Evolutionary conservation across 345 rosid genomes (phyloP), one percentile per base, ranked within the genome.

Genomic region (Eutrema japonicum): DNA sequence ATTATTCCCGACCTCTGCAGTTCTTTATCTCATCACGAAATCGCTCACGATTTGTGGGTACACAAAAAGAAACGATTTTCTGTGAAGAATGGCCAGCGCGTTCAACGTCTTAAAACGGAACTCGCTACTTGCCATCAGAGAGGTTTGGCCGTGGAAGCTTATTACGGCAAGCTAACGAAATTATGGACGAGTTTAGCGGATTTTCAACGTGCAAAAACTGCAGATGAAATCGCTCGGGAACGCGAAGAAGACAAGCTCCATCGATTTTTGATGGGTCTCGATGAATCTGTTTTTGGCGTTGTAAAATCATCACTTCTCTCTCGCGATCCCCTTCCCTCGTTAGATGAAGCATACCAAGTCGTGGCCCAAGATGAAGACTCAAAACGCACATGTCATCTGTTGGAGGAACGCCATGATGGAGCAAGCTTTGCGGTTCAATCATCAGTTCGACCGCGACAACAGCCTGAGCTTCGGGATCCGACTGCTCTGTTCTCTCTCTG

Each of bases 391-490:
- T 5, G 16, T 43, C 1, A 7, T 2, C 0, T 43, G 7, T 1
- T 43, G 14, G 47, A 43, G 7, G 47, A 43, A 13, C 1, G 46
- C 3, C n/a, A 42, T 40, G 43, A 40, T 0, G 12, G 3, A 2
- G 43, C 9, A 3, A 40, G 43, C 2, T 40, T 40, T 1, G 43
- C 43, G 1, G 43, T 10, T 8, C 43, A 40, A 3, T 2, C 43
- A 1, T 1, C 0, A 7, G 7, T 3, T 1, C 4, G 43, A 0
- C 3, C 43, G 2, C 43, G 43, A 40, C 4, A 3, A 9, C 2
- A 3, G 2, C 0, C 3, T 3, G 11, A 40, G 0, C 3, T 3
- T 0, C 10, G 43, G 3, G 8, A n/a, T n/a, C 8, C 8, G 0
- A 7, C 8, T 0, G 2, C 4, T n/a, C 3, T 46, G 0, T 46